Evolutionary conservation across 192 early-diverging fungal species (phyloP).

Genomic region (Diversispora epigaea): DNA sequence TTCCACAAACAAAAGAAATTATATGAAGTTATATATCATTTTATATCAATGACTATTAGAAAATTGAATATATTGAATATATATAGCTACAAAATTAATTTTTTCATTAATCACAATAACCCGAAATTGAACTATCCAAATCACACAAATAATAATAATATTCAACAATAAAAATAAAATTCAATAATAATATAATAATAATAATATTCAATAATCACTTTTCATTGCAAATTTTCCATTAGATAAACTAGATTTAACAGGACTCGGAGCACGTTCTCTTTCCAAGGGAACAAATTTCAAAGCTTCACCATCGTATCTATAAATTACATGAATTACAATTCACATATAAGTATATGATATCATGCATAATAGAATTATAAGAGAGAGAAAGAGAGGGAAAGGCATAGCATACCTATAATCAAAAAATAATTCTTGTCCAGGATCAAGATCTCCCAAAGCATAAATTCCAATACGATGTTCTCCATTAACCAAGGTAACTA

Average conservation of each 20-base stretch:
- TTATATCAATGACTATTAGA: no score
- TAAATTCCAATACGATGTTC: conserved; percentile 34
- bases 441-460: conserved; percentile 11
- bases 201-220: no score
- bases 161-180: no score
- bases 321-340: background rate
- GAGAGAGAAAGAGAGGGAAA: no score
- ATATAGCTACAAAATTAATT: no score
- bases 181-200: no score
- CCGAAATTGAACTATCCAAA: no score
- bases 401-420: conserved; percentile 34
- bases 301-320: conserved; percentile 30
- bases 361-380: background rate
- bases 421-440: conserved; percentile 31
- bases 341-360: background rate
- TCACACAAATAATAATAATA: no score
- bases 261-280: conserved; percentile 9
- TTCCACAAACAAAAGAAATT: no score
- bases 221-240: conserved; percentile 19
- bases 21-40: no score
- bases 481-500: conserved; percentile 27
- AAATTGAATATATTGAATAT: no score
- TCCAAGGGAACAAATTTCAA: conserved; percentile 28
- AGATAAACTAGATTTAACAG: background rate
- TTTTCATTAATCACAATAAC: no score